Conservation (phyloP, 1,284 basidiomycete species). For the Mrakiaceae sp. region DNA sequence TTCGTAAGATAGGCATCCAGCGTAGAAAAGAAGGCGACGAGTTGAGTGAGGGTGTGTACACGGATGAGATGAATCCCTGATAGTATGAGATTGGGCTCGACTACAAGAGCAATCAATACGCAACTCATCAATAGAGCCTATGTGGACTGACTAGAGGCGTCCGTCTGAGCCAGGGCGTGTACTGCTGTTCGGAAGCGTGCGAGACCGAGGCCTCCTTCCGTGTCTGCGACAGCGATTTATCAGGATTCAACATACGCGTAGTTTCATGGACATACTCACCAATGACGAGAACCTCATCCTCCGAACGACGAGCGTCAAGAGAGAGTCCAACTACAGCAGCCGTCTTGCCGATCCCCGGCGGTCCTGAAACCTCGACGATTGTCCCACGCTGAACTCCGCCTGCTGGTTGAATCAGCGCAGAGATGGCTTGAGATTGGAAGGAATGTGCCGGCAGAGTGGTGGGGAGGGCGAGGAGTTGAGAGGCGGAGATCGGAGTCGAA, state of each 20-base stretch:
- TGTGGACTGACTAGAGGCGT: no score
- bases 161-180: no score
- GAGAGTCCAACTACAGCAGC: slow-evolving; percentile 24
- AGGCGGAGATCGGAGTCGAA: background rate
- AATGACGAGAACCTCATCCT: slow-evolving; percentile 30
- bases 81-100: slow-evolving; percentile 19
- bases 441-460: background rate
- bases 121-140: no score
- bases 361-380: slow-evolving; percentile 31
- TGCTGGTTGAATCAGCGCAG: slow-evolving; percentile 1
- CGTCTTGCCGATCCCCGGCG: slow-evolving; percentile 34
- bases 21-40: slow-evolving; percentile 30
- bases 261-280: slow-evolving; percentile 21
- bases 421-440: slow-evolving; percentile 1
- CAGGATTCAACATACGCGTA: background rate
- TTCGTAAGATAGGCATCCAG: slow-evolving; percentile 30
- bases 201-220: slow-evolving; percentile 29
- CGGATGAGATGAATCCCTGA: slow-evolving; percentile 31
- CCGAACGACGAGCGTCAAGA: slow-evolving; percentile 24
- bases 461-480: slow-evolving; percentile 4
- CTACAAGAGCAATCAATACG: background rate
- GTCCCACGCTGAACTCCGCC: slow-evolving; percentile 25
- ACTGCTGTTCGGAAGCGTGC: slow-evolving; percentile 21
- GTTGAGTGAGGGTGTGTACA: slow-evolving; percentile 30
- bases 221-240: slow-evolving; percentile 23